Percentiles rank a stretch among this genome's conserved stretches.
Evolutionary conservation across 2,329 filamentous ascomycete genomes (phyloP).

Genomic region (Beauveria sp.): DNA sequence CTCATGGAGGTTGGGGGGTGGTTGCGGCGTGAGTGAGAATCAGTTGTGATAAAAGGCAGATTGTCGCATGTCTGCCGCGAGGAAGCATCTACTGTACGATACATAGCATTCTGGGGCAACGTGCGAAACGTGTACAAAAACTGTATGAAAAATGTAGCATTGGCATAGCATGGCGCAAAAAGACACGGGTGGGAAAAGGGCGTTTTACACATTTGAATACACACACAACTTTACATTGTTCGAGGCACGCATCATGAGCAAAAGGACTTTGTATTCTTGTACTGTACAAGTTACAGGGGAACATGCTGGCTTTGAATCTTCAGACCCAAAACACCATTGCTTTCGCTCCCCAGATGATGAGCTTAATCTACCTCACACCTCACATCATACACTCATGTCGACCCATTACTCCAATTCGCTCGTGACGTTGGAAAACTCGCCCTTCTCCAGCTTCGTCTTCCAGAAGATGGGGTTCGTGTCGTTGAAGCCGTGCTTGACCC

Average conservation of each 20-base stretch:
- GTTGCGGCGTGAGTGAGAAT: slow-evolving; percentile 21
- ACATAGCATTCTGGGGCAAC: background rate
- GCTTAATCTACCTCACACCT: background rate
- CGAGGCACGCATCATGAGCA: background rate
- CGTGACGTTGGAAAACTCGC: slow-evolving; percentile 95
- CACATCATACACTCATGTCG: slow-evolving; percentile 2
- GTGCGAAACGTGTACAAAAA: background rate
- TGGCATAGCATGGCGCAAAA: background rate
- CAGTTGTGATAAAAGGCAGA: background rate
- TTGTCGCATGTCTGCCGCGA: background rate
- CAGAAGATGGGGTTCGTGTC: slow-evolving; percentile 99
- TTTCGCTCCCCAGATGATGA: background rate
- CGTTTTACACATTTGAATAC: background rate
- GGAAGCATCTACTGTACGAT: background rate
- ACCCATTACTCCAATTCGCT: slow-evolving; percentile 54
- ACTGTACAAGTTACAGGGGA: slow-evolving; percentile 21
- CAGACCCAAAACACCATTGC: background rate
- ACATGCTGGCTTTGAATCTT: background rate
- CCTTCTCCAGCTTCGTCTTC: slow-evolving; percentile 97
- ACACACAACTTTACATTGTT: background rate
- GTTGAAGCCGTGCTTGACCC: slow-evolving; percentile 97
- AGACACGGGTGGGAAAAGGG: background rate
- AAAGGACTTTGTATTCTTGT: slow-evolving; percentile 13
- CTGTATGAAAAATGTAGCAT: slow-evolving; percentile 8
- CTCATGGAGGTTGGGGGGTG: slow-evolving; percentile 54